Base-by-base conservation (phyloP, 345 rosid species). In the Salix caprea region DNA sequence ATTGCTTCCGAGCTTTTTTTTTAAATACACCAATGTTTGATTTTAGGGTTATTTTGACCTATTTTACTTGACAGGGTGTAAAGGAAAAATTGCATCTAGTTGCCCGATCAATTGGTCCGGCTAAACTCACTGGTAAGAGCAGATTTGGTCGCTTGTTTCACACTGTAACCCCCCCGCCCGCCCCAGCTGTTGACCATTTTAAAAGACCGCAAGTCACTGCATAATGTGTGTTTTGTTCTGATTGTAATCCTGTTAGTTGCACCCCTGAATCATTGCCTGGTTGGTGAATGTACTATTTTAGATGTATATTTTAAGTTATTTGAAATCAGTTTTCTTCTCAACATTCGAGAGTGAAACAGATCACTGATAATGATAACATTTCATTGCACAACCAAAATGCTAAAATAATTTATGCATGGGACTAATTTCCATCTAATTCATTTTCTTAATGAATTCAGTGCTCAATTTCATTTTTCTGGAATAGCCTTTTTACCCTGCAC, bases 21-120 rank as follows among this genome's bases (percentile, higher is more conserved):
- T 40, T 2, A 11, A 42, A 42, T 10, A 11, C 14, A 42, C 14
- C 62, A 67, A 16, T 28, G 24, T 18, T 66, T 3, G 32, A 7
- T 8, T 67, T 70, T 9, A 8, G 65, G 32, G 36, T 15, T 37
- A 4, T 48, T 52, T 60, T 56, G 23, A 7, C 42, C 15, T 54
- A 7, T 62, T 52, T 80, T 37, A 2, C 11, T 74, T 52, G 50
- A 21, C 85, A 90, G 94, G 76, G 65, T 69, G 70, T 85, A 65
- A 86, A 81, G 75, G 94, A 89, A 30, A 87, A 89, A 77, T 70
- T 90, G 75, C 71, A 26, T 39, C 91, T 84, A 82, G 89, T 86
- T 81, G 86, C 87, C 36, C 91, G 92, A 23, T 89, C 90, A 44
- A 42, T 83, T 67, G 84, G 78, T 75, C 90, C 71, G 74, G 32